A percentile compares a stretch with the other conserved stretches of the same genome.
Conservation (phyloP, 2,329 filamentous ascomycete species). For the Pseudodiploospora longispora region DNA sequence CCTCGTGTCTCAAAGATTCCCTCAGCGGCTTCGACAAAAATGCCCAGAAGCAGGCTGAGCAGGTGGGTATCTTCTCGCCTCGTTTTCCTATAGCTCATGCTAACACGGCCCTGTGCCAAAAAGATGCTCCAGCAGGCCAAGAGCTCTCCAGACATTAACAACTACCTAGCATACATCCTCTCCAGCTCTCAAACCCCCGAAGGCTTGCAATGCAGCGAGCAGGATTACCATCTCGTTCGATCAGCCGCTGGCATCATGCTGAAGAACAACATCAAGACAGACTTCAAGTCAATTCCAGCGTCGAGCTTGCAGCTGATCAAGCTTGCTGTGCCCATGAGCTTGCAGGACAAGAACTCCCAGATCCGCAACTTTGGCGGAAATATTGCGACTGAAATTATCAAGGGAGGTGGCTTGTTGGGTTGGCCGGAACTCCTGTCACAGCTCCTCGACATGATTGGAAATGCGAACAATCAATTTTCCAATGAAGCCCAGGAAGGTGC, state of each 20-base stretch:
- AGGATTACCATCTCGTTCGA: conserved; percentile 67
- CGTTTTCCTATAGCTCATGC: no score
- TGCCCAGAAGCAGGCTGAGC: conserved; percentile 82
- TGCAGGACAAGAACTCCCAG: conserved; percentile 74
- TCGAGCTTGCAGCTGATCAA: conserved; percentile 69
- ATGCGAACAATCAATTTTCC: conserved; percentile 59
- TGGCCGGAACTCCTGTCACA: conserved; percentile 90
- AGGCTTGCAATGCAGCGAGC: conserved; percentile 48
- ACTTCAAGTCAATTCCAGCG: conserved; percentile 69
- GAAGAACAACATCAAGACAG: conserved; percentile 80
- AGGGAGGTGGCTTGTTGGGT: conserved; percentile 72
- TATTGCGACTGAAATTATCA: conserved; percentile 87
- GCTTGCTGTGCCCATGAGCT: conserved; percentile 64
- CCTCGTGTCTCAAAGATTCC: conserved; percentile 83
- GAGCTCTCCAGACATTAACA: conserved; percentile 85
- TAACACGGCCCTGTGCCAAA: no score
- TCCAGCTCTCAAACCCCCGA: conserved; percentile 58
- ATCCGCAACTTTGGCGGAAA: conserved; percentile 87
- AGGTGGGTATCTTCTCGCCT: conserved; percentile 48
- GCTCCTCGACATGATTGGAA: conserved; percentile 68
- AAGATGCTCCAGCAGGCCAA: conserved; percentile 93
- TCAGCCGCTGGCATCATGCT: conserved; percentile 88
- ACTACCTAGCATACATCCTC: conserved; percentile 90
- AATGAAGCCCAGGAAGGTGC: conserved; percentile 79
- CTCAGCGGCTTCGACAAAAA: conserved; percentile 73